phyloP scores from a whole-genome alignment of 208 protist genomes.

The Wallacemonas collosoma region DNA sequence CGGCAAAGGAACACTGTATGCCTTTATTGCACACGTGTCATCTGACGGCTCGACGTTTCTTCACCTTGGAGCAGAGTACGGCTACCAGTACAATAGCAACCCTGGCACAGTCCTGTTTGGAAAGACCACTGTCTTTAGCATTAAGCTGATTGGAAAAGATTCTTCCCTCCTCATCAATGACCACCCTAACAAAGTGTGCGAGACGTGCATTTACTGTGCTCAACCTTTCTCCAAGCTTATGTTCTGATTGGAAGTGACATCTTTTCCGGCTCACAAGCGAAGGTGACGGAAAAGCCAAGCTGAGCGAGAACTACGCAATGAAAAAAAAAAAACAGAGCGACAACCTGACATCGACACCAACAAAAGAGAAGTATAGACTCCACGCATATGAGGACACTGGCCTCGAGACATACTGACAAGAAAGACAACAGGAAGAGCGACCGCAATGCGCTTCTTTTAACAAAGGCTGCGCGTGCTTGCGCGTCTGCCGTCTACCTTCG shows the following conservation, averaged over 20 bases:
- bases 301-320: background rate
- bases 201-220: constrained; percentile 78
- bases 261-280: too few relatives aligned
- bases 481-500: too few relatives aligned
- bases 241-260: constrained; percentile 24
- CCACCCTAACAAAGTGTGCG: constrained; percentile 55
- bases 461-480: too few relatives aligned
- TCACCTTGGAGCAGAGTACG: constrained; percentile 77
- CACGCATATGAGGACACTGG: too few relatives aligned
- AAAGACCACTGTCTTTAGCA: constrained; percentile 71
- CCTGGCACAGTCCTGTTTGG: constrained; percentile 75
- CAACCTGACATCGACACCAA: too few relatives aligned
- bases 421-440: too few relatives aligned
- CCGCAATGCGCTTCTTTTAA: too few relatives aligned
- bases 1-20: constrained; percentile 71
- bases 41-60: constrained; percentile 53
- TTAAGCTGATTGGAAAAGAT: constrained; percentile 53
- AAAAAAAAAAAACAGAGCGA: background rate
- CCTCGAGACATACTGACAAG: too few relatives aligned
- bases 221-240: constrained; percentile 55
- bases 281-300: background rate
- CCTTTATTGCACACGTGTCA: constrained; percentile 73
- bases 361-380: background rate
- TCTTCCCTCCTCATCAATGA: constrained; percentile 47
- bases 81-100: constrained; percentile 88